A percentile compares a stretch with the other conserved stretches of the same genome.
These are phyloP conservation scores for Phytophthora citricola DNA, from an alignment of 352 stramenopile genomes.

Conservation along the genomic window DNA sequence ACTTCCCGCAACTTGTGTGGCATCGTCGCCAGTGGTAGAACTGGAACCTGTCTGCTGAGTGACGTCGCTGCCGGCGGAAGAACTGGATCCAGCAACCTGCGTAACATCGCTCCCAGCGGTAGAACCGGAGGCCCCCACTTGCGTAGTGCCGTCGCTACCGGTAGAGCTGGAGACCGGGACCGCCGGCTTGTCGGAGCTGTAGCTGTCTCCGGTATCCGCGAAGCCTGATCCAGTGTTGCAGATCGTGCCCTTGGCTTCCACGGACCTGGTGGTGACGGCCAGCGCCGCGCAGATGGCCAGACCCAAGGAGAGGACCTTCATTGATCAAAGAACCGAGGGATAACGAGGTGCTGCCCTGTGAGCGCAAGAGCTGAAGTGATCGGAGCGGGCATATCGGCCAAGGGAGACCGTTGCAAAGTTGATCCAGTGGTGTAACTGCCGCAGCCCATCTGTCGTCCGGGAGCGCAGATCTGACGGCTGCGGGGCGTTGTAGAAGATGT, in stretches of 20 bases:
- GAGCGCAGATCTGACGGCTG: conserved; percentile 22
- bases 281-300: conserved; percentile 33
- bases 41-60: conserved; percentile 4
- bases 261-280: conserved; percentile 18
- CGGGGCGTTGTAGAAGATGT: conserved; percentile 36
- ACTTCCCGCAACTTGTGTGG: conserved; percentile 5
- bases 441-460: conserved; percentile 17
- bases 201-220: conserved; percentile 23
- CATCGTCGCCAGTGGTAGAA: conserved; percentile 1
- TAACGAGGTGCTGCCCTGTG: background rate
- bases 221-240: conserved; percentile 26
- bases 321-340: conserved; percentile 2
- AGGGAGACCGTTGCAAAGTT: conserved; percentile 16
- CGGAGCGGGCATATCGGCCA: conserved; percentile 8
- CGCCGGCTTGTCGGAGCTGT: conserved; percentile 14
- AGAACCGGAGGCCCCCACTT: conserved; percentile 11
- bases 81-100: conserved; percentile 4
- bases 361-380: conserved; percentile 34
- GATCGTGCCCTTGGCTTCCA: conserved; percentile 28
- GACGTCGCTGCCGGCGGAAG: conserved; percentile 4
- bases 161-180: conserved; percentile 12
- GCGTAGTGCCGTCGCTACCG: conserved; percentile 1
- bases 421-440: conserved; percentile 19
- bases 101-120: background rate
- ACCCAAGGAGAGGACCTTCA: conserved; percentile 35